Conservation (phyloP, 2,329 filamentous ascomycete species). For the Exophiala sp. region DNA sequence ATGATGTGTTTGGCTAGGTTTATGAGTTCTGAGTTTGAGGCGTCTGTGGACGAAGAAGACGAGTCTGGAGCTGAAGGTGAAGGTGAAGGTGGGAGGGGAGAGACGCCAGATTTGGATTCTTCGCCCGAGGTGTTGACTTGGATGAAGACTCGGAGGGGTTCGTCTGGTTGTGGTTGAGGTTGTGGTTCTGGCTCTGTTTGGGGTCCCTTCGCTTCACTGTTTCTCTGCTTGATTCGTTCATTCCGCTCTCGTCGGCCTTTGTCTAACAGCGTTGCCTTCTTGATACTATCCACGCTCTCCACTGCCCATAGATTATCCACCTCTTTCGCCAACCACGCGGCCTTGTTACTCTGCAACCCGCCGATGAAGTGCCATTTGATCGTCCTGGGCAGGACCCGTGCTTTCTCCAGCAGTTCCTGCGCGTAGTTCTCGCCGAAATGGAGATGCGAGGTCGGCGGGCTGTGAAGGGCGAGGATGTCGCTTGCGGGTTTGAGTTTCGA, state of each 20-base stretch:
- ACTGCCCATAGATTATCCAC: constrained; percentile 89
- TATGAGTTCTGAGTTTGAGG: constrained; percentile 34
- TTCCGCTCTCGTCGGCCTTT: constrained; percentile 56
- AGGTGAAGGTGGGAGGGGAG: constrained; percentile 42
- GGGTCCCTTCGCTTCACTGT: neutral
- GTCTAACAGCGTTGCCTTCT: constrained; percentile 80
- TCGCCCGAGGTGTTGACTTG: constrained; percentile 96
- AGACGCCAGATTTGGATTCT: constrained; percentile 72
- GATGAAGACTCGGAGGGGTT: constrained; percentile 66
- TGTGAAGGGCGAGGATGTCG: constrained; percentile 79
- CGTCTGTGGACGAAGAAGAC: neutral
- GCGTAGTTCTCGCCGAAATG: constrained; percentile 98
- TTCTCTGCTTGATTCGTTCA: constrained; percentile 20
- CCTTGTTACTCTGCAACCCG: constrained; percentile 88
- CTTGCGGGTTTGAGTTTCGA: constrained; percentile 92
- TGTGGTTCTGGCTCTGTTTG: constrained; percentile 12
- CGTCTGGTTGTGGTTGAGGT: neutral
- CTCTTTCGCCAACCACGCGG: constrained; percentile 71
- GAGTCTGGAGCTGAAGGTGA: too few relatives aligned
- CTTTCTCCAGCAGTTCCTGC: constrained; percentile 83
- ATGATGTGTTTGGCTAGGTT: constrained; percentile 64
- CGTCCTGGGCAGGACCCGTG: constrained; percentile 64
- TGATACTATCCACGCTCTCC: constrained; percentile 77
- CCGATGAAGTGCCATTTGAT: constrained; percentile 98
- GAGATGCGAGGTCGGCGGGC: constrained; percentile 44